Base-by-base conservation (phyloP, 352 stramenopile genomes). In the Phytophthora litchii region DNA sequence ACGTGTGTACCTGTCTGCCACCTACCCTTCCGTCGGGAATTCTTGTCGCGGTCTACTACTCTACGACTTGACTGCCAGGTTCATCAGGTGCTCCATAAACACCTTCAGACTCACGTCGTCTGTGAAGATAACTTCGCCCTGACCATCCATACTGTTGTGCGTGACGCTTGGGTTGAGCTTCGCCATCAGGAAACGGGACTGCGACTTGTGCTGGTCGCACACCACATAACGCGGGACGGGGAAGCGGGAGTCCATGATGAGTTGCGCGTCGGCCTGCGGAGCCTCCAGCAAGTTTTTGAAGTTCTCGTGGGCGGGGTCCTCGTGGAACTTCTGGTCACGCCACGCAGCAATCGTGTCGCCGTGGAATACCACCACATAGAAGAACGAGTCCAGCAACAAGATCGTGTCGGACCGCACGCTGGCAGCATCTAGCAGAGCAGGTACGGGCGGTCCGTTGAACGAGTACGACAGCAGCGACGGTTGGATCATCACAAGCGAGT, bases 401-500 rank as follows among this genome's bases (percentile, higher is more conserved):
- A 99, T 99, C 40, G 94, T 99, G 81, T 99, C 97, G 20, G 96
- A 91, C 19, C 96, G 92, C 31, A 99, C 97, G 21, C 88, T 97
- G 21, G 86, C 80, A 40, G 86, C 84, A 57, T 97, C 91, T 38
- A 97, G 69, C 34, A 97, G 81, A 45, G 92, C 90, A 16, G 93
- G 83, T 68, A 97, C 80, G 67, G 97, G 72, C 65, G 95, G 67
- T 27, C 96, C 88, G 40, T 92, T 92, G 80, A 97, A 97, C 63
- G 87, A 97, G 85, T 99, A 99, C 58, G 93, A 99, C 19, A 99
- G 79, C 32, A 99, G 85, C 42, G 97, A 99, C 13, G 98, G 97
- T 80, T 99, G 98, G 70, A 99, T 98, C 98, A 99, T 99, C 44
- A 99, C 97, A 19, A 99, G 80, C 31, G 92, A 99, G 79, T 99